Conservation (phyloP, 305 asterid species). For the Fraxinus dipetala region DNA sequence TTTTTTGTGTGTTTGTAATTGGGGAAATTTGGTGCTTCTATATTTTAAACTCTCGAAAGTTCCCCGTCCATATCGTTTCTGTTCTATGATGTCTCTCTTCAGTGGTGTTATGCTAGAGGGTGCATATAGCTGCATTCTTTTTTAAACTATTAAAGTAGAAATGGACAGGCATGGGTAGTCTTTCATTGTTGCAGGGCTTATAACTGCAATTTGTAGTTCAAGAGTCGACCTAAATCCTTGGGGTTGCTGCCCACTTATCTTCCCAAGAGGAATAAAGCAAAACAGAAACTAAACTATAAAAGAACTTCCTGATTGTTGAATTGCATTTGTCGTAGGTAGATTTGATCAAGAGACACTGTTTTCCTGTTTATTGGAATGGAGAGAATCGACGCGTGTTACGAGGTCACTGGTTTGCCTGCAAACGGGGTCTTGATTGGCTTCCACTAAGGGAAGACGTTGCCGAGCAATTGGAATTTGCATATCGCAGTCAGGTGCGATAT, state of each 20-base stretch:
- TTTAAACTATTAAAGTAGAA: neutral
- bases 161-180: neutral
- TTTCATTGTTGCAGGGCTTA: neutral
- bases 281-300: neutral
- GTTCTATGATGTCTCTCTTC: neutral
- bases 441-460: constrained; percentile 94
- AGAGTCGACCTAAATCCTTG: neutral
- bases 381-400: constrained; percentile 86
- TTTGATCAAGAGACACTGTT: constrained; percentile 81
- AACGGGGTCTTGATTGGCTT: constrained; percentile 95
- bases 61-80: neutral
- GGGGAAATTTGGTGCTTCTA: neutral
- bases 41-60: neutral
- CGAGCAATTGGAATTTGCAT: constrained; percentile 96
- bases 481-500: constrained; percentile 69
- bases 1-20: neutral
- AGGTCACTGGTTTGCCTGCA: constrained; percentile 99
- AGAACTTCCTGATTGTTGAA: constrained; percentile 12
- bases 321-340: constrained; percentile 63
- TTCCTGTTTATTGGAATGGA: constrained; percentile 97
- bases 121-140: neutral
- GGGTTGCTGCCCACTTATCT: neutral
- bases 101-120: neutral
- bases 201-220: neutral
- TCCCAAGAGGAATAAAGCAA: neutral